These are phyloP conservation scores for Cardiospermum halicacabum DNA, from an alignment of 345 rosid genomes.

Conservation along the genomic window DNA sequence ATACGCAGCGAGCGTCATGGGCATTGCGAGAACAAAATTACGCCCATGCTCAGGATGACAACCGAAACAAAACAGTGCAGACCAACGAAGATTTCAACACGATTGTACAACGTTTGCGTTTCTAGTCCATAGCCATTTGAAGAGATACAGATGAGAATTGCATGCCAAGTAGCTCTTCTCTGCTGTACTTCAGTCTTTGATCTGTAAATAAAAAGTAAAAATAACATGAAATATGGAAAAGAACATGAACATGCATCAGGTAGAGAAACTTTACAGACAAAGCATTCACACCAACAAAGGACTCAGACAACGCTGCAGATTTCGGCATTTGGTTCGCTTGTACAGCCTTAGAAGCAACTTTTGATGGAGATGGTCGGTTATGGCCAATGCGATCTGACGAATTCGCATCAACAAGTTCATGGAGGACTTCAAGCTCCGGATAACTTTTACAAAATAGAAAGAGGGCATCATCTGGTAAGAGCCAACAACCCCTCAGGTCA, in stretches of 20 bases:
- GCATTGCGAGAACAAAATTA: too few species aligned
- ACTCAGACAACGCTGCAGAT: conserved; percentile 27
- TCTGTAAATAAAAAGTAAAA: conserved; percentile 33
- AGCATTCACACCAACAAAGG: conserved; percentile 32
- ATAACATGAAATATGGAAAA: not conserved
- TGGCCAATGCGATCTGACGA: conserved; percentile 21
- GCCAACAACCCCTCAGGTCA: conserved; percentile 92
- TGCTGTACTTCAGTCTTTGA: conserved; percentile 72
- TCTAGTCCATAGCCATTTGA: not conserved
- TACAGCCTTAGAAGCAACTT: conserved; percentile 15
- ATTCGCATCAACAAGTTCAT: conserved; percentile 34
- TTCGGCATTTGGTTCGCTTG: conserved; percentile 16
- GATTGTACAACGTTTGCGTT: not conserved
- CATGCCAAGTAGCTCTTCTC: conserved; percentile 57
- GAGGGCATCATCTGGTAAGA: conserved; percentile 51
- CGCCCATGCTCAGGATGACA: too few species aligned
- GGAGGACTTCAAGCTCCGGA: conserved; percentile 53
- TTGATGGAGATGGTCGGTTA: conserved; percentile 23
- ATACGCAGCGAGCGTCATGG: too few species aligned
- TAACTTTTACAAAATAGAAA: conserved; percentile 40
- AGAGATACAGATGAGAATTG: conserved; percentile 39
- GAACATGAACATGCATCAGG: not conserved
- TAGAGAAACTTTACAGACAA: not conserved
- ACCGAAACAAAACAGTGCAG: too few species aligned
- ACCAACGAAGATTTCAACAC: not conserved